A percentile compares a stretch with the other conserved stretches of the same genome.
Conservation (phyloP, 2,329 filamentous ascomycete species). For the Chrysoporthe puriensis region DNA sequence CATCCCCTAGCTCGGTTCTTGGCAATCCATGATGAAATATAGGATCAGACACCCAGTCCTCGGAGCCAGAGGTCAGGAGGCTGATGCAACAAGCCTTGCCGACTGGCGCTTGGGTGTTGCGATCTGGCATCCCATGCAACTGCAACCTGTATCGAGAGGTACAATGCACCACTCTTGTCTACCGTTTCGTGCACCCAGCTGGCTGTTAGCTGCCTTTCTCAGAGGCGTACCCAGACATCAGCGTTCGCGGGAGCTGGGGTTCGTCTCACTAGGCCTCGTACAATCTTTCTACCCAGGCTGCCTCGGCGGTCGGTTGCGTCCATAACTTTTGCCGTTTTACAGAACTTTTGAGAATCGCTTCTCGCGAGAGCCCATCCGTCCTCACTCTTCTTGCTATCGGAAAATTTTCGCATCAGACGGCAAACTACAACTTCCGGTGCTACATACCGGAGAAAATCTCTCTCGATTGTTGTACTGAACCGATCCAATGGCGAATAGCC, state of each 20-base stretch:
- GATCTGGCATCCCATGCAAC: slow-evolving; percentile 9
- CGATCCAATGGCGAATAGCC: not conserved
- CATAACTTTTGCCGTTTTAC: not conserved
- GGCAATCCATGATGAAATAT: no score
- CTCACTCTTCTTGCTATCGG: not conserved
- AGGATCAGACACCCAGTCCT: no score
- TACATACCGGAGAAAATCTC: not conserved
- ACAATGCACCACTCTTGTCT: not conserved
- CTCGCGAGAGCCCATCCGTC: no score
- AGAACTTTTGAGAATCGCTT: no score
- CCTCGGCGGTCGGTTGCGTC: not conserved
- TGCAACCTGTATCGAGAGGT: not conserved
- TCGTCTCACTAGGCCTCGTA: not conserved
- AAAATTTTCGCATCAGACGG: not conserved
- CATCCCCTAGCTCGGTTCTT: no score
- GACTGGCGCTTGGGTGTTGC: not conserved
- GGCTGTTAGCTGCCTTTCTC: not conserved
- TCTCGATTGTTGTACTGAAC: not conserved
- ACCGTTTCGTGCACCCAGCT: not conserved
- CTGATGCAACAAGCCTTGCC: slow-evolving; percentile 11
- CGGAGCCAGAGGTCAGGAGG: no score
- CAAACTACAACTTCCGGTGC: not conserved
- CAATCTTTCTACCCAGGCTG: not conserved
- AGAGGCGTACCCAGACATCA: not conserved
- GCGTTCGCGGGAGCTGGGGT: not conserved